phyloP scores from a whole-genome alignment of 2,329 filamentous ascomycete species.

The Colletotrichum neosansevieriae region DNA sequence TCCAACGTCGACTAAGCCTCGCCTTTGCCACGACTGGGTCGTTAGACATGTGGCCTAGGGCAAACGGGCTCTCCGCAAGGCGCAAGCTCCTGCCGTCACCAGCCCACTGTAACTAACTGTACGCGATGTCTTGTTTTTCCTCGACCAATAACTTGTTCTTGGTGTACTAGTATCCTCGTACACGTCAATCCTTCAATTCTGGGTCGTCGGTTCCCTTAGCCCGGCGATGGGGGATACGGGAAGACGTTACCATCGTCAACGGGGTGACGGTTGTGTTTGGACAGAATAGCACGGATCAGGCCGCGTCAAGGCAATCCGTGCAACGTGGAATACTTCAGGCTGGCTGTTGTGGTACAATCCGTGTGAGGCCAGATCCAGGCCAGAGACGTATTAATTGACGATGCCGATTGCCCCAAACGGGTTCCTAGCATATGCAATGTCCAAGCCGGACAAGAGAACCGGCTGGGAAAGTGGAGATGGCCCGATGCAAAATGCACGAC shows the following conservation, averaged over 20 bases:
- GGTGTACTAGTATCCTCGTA: not conserved
- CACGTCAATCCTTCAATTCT: not conserved
- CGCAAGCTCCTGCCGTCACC: constrained; percentile 23
- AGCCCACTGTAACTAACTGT: constrained; percentile 15
- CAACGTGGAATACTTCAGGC: constrained; percentile 22
- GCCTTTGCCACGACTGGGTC: constrained; percentile 8
- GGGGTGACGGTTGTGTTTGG: not conserved
- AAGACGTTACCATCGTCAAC: constrained; percentile 6
- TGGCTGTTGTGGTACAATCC: constrained; percentile 22
- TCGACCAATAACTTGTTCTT: not conserved
- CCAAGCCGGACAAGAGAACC: constrained; percentile 30
- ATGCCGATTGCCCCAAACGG: constrained; percentile 34
- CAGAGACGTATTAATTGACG: constrained; percentile 18
- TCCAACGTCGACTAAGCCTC: constrained; percentile 35
- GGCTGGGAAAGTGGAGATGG: constrained; percentile 34
- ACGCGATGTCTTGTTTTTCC: constrained; percentile 2
- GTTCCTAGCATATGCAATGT: constrained; percentile 37
- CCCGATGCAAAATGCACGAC: constrained; percentile 22
- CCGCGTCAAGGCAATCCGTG: constrained; percentile 36
- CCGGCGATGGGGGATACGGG: constrained; percentile 2
- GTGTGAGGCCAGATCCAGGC: not conserved
- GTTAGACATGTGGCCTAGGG: constrained; percentile 24
- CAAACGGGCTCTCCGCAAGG: constrained; percentile 34
- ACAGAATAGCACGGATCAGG: constrained; percentile 19
- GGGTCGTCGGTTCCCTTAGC: constrained; percentile 1